Conservation (phyloP, 768 basidiomycete species). For the Auricularia heimuer region DNA sequence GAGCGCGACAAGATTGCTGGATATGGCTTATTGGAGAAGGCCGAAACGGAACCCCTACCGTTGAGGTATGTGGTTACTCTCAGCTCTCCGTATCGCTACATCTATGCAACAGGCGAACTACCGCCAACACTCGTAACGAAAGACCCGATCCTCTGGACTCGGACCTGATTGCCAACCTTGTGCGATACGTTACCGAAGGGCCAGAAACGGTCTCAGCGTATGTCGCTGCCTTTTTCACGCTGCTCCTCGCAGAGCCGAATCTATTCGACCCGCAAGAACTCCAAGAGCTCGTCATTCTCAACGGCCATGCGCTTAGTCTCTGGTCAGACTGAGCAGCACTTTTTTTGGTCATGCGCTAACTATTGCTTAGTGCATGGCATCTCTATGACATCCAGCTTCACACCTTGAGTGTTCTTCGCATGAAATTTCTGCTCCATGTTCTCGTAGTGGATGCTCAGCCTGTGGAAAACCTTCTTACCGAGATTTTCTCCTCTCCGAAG, state of each 20-base stretch:
- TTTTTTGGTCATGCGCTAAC: constrained; percentile 2
- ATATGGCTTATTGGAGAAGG: constrained; percentile 36
- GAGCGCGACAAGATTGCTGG: constrained; percentile 38
- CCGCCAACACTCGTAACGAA: neutral
- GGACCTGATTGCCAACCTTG: constrained; percentile 45
- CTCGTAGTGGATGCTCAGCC: constrained; percentile 56
- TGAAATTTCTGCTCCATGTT: constrained; percentile 45
- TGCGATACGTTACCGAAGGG: constrained; percentile 38
- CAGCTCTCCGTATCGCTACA: too few relatives aligned
- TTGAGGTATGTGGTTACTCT: constrained; percentile 33
- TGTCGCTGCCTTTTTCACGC: constrained; percentile 51
- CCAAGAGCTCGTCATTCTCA: constrained; percentile 62
- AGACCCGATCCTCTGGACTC: constrained; percentile 28
- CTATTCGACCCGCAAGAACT: constrained; percentile 57
- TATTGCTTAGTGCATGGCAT: constrained; percentile 46
- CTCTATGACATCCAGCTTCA: constrained; percentile 53
- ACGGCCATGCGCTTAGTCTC: constrained; percentile 43
- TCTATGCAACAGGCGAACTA: neutral
- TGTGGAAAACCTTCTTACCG: constrained; percentile 41
- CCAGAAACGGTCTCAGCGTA: constrained; percentile 42
- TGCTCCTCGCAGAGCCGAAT: constrained; percentile 49
- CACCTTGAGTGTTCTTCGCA: constrained; percentile 45
- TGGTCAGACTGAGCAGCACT: constrained; percentile 35
- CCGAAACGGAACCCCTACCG: constrained; percentile 42
- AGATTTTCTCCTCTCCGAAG: constrained; percentile 25